Conservation (phyloP, 2,329 filamentous ascomycete species). For the Dactylellina haptotyla region DNA sequence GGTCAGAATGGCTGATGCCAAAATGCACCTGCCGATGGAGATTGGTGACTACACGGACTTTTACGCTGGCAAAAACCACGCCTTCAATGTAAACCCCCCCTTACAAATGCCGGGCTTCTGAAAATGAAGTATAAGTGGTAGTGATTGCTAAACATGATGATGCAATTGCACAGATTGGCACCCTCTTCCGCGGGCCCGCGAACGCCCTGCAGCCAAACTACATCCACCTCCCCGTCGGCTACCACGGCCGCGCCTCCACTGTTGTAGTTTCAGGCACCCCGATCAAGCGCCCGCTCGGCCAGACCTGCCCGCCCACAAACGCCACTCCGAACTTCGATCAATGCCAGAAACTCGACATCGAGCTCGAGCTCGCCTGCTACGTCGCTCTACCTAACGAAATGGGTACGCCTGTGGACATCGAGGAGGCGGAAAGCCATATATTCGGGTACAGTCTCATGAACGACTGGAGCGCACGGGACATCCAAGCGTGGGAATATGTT, state of each 20-base stretch:
- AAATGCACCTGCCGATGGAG: constrained; percentile 76
- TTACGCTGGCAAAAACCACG: constrained; percentile 82
- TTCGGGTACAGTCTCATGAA: constrained; percentile 86
- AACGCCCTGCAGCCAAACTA: constrained; percentile 85
- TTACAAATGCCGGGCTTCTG: no score
- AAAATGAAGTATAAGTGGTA: no score
- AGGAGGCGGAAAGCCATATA: constrained; percentile 74
- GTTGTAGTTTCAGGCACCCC: constrained; percentile 78
- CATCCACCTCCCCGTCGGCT: constrained; percentile 80
- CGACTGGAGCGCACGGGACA: constrained; percentile 81
- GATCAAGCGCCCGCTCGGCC: constrained; percentile 77
- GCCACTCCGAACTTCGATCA: constrained; percentile 72
- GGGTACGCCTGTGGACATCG: constrained; percentile 72
- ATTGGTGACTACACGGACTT: constrained; percentile 89
- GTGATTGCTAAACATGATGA: no score
- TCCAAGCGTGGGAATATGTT: constrained; percentile 85
- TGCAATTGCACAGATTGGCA: constrained; percentile 68
- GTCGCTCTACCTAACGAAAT: constrained; percentile 73
- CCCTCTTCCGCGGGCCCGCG: constrained; percentile 76
- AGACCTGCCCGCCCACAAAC: constrained; percentile 74
- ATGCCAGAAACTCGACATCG: constrained; percentile 76
- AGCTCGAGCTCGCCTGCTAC: constrained; percentile 82
- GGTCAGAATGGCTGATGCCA: constrained; percentile 69
- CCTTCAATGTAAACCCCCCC: constrained; percentile 64
- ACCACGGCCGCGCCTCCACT: constrained; percentile 80